These are phyloP conservation scores for Nicotiana paniculata DNA, from an alignment of 257 asterid genomes.

Conservation along the genomic window DNA sequence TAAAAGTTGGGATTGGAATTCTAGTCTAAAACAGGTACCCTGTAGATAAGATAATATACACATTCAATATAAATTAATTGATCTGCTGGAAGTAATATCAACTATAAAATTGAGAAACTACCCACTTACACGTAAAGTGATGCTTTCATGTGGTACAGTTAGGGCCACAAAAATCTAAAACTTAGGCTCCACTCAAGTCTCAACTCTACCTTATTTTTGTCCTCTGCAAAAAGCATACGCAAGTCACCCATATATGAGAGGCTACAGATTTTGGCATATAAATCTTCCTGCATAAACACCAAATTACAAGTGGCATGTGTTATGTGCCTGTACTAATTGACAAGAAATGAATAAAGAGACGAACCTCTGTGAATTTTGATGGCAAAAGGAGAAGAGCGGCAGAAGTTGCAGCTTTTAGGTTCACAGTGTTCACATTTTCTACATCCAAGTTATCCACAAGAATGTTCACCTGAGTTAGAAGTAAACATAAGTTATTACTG, in stretches of 20 bases:
- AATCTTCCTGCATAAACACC: conserved; percentile 57
- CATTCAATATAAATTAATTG: neutral
- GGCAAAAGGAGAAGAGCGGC: conserved; percentile 93
- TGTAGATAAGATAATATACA: neutral
- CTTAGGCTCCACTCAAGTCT: conserved; percentile 15
- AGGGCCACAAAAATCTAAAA: conserved; percentile 4
- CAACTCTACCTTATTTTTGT: conserved; percentile 66
- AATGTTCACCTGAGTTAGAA: conserved; percentile 48
- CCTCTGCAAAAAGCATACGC: conserved; percentile 92
- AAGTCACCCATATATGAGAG: conserved; percentile 88
- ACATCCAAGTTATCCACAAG: conserved; percentile 56
- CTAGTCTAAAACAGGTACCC: neutral
- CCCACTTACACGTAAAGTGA: neutral
- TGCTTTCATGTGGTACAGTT: neutral
- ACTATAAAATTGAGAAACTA: neutral
- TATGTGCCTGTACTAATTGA: neutral
- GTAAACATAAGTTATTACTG: neutral
- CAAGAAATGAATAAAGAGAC: conserved; percentile 15
- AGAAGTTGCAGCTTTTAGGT: conserved; percentile 67
- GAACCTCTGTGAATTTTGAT: conserved; percentile 70
- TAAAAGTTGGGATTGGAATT: neutral
- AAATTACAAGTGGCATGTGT: conserved; percentile 4
- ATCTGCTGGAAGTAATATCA: neutral
- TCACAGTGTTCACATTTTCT: conserved; percentile 50
- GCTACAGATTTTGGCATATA: conserved; percentile 76